Evolutionary conservation across 441 rosid genomes (phyloP).

Genomic region (Capsella rubella): DNA sequence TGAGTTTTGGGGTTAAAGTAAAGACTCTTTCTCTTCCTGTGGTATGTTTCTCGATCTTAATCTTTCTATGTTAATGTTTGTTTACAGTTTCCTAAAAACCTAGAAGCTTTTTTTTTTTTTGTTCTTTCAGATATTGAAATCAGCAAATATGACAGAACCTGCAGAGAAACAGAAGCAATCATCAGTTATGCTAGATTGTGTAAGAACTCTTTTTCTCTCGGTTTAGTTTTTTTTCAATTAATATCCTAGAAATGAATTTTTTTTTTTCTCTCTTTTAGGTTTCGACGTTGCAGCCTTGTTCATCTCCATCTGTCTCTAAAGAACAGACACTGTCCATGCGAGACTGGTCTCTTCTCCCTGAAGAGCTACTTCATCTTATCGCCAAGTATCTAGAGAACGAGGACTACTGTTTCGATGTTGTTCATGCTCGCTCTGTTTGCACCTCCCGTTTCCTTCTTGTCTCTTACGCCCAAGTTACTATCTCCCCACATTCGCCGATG

Average conservation of each 20-base stretch:
- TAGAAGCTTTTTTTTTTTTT: too few species aligned
- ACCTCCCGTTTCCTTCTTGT: background rate
- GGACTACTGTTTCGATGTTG: background rate
- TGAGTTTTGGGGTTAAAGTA: too few species aligned
- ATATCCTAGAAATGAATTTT: background rate
- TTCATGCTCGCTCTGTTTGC: constrained; percentile 34
- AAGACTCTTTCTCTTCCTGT: background rate
- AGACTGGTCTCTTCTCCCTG: constrained; percentile 8
- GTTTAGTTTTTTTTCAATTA: too few species aligned
- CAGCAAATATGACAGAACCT: background rate
- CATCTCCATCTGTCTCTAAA: background rate
- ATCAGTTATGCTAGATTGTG: background rate
- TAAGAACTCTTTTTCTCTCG: background rate
- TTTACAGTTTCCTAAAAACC: too few species aligned
- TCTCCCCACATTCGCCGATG: background rate
- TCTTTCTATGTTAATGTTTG: too few species aligned
- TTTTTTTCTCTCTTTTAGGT: constrained; percentile 8
- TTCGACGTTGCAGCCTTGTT: background rate
- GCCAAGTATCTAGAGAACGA: background rate
- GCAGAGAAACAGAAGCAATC: background rate
- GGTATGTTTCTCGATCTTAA: background rate
- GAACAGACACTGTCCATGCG: too few species aligned
- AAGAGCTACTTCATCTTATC: constrained; percentile 21
- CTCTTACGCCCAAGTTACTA: background rate
- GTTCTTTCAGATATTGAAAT: background rate